These are phyloP conservation scores for Allantophomopsis cytisporea DNA, from an alignment of 2,329 filamentous ascomycete genomes.

Conservation along the genomic window DNA sequence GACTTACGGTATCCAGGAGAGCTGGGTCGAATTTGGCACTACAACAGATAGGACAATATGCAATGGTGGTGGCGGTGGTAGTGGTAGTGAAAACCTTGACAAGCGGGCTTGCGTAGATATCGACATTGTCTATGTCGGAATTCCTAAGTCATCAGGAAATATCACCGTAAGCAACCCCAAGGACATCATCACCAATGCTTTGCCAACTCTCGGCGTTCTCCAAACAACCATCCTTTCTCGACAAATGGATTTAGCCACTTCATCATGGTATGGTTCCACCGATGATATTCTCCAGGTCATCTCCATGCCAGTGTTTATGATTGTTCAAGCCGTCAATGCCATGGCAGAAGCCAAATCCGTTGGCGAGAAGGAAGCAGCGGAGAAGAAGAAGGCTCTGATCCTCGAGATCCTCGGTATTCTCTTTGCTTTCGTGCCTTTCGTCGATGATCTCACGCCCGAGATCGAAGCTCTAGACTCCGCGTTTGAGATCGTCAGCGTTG, in stretches of 20 bases:
- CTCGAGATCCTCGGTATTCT: constrained; percentile 25
- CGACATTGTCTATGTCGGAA: background rate
- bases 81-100: too few species aligned
- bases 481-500: constrained; percentile 8
- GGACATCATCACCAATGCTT: constrained; percentile 3
- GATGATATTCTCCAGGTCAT: constrained; percentile 3
- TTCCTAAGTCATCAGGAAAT: background rate
- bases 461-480: constrained; percentile 9
- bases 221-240: too few species aligned
- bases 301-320: constrained; percentile 12
- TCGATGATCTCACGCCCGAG: constrained; percentile 31
- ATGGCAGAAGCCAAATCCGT: constrained; percentile 15
- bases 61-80: too few species aligned
- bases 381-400: constrained; percentile 11
- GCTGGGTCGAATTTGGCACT: constrained; percentile 1
- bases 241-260: too few species aligned
- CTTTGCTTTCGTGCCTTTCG: constrained; percentile 34
- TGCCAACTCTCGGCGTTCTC: too few species aligned
- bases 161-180: constrained; percentile 5
- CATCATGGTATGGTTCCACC: constrained; percentile 1
- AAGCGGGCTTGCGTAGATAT: background rate
- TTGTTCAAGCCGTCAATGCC: constrained; percentile 12
- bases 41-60: background rate
- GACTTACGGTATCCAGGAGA: constrained; percentile 1
- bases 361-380: constrained; percentile 9